Evolutionary conservation across 129 eudicot species (phyloP).

Genomic region (Heracleum sosnowskyi): DNA sequence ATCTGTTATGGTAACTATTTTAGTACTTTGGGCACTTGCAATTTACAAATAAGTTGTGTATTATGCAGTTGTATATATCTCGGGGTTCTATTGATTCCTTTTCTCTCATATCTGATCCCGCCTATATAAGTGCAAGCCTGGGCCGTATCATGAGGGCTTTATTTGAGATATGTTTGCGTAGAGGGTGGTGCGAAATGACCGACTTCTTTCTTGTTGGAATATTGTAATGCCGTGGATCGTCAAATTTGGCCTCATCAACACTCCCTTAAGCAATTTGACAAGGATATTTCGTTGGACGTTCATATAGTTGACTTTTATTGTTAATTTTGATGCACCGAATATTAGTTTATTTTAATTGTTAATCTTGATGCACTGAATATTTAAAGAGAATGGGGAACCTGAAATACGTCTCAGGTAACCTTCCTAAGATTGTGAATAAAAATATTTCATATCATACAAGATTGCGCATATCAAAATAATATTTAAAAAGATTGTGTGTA

Average conservation of each 20-base stretch:
- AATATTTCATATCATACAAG: too few relatives aligned
- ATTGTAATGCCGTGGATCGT: slow-evolving; percentile 98
- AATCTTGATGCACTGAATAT: neutral
- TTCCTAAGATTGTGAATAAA: too few relatives aligned
- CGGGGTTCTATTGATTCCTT: slow-evolving; percentile 80
- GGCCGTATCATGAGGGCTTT: slow-evolving; percentile 97
- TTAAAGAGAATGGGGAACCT: too few relatives aligned
- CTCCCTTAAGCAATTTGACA: slow-evolving; percentile 92
- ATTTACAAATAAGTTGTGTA: slow-evolving; percentile 16
- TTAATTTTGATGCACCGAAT: neutral
- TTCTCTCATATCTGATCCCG: slow-evolving; percentile 89
- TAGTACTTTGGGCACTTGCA: neutral
- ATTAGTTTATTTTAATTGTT: slow-evolving; percentile 8
- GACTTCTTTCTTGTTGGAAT: slow-evolving; percentile 91
- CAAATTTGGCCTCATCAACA: slow-evolving; percentile 99
- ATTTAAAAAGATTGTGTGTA: too few relatives aligned
- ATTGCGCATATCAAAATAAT: too few relatives aligned
- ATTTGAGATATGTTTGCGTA: slow-evolving; percentile 92
- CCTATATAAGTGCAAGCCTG: slow-evolving; percentile 94
- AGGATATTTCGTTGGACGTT: slow-evolving; percentile 76
- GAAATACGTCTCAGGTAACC: too few relatives aligned
- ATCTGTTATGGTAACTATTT: slow-evolving; percentile 5
- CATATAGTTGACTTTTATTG: slow-evolving; percentile 15
- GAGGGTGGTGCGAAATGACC: slow-evolving; percentile 99
- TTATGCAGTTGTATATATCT: slow-evolving; percentile 74